phyloP scores from a whole-genome alignment of 306 rosid species.

The Medicago truncatula region MtrunA17r5.0-ANR NC_053045.1:62681001-62681500 shows the following conservation, averaged over 20 bases:
- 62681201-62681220: neutral
- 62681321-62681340: neutral
- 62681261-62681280: neutral
- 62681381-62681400: neutral
- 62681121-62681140: constrained; percentile 42
- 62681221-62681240: neutral
- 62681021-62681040: neutral
- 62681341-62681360: neutral
- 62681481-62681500: constrained; percentile 11
- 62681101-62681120: constrained; percentile 37
- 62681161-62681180: neutral
- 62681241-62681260: neutral
- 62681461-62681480: neutral
- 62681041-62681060: constrained; percentile 28
- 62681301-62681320: neutral
- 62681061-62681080: constrained; percentile 35
- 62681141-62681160: neutral
- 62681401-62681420: neutral
- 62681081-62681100: constrained; percentile 50
- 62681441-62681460: neutral
- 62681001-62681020: constrained; percentile 12
- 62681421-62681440: neutral
- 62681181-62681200: neutral
- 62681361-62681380: neutral
- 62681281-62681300: neutral